Evolutionary conservation across 768 basidiomycete species (phyloP), one percentile per base, ranked within the genome.

Genomic region (Kwoniella mangroviensis): DNA sequence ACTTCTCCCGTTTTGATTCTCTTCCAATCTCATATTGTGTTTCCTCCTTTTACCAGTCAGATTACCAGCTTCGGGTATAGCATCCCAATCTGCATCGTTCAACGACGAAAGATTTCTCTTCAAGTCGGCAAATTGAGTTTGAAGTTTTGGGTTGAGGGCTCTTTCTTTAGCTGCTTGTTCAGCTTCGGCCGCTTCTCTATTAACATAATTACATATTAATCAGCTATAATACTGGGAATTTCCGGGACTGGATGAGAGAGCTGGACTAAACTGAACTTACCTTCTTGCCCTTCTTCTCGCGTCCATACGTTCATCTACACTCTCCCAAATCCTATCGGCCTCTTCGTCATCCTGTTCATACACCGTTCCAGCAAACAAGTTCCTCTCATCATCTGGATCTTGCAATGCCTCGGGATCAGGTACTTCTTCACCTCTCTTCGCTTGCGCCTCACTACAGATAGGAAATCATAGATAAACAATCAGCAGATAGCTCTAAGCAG

Each of bases 321-420:
- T 77, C 26, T 97, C 96, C 81, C 96, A 99, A 62, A 97, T 97
- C 80, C 87, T 88, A 83, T 98, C 96, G 0, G 96, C 97, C 82
- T 98, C 97, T 75, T 98, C 95, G 71, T 99, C 97, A 73, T 98
- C 97, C 67, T 91, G 90, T 81, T 99, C 95, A 81, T 99, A 98
- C 0, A 93, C 92, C 10, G 91, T 95, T 13, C 95, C 94, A 4
- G 94, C 92, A 80, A 99, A 98, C 6, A 98, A 87, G 26, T 96
- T 96, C 73, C 90, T 91, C 85, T 98, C 95, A 81, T 98, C 96
- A 80, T 99, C 97, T 24, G 96, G 97, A 82, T 99, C 96, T 83
- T 95, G 93, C 78, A 92, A 94, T 75, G 92, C 91, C 6, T 96
- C 96, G 0, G 92, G 91, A 82, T 92, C 85, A 63, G 95, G 93